phyloP scores from a whole-genome alignment of 208 protist genomes.

The Vickermania spadyakhi region DNA sequence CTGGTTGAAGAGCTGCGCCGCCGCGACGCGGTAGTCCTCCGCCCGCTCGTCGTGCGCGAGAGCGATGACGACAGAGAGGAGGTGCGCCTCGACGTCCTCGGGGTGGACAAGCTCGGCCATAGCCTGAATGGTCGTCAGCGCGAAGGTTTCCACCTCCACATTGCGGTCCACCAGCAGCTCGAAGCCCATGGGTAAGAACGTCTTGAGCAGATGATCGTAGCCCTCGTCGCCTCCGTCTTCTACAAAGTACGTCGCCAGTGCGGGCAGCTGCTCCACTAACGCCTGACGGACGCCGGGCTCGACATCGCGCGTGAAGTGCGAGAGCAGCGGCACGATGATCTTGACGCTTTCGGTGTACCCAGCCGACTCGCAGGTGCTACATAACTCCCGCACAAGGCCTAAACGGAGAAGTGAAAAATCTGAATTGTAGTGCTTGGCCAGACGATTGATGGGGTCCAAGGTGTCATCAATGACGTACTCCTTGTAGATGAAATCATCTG shows the following conservation, averaged over 20 bases:
- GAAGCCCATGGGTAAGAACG: slow-evolving; percentile 88
- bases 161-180: slow-evolving; percentile 94
- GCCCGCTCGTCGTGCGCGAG: slow-evolving; percentile 91
- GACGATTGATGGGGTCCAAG: slow-evolving; percentile 74
- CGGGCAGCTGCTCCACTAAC: slow-evolving; percentile 84
- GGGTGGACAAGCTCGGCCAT: slow-evolving; percentile 76
- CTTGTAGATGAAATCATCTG: slow-evolving; percentile 90
- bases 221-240: slow-evolving; percentile 62
- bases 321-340: slow-evolving; percentile 77
- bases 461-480: slow-evolving; percentile 92
- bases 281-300: slow-evolving; percentile 89
- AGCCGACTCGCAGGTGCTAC: slow-evolving; percentile 70
- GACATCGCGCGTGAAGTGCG: slow-evolving; percentile 77
- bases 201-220: slow-evolving; percentile 76
- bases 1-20: slow-evolving; percentile 86
- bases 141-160: slow-evolving; percentile 82
- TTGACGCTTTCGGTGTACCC: slow-evolving; percentile 75
- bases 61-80: slow-evolving; percentile 85
- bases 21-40: slow-evolving; percentile 92
- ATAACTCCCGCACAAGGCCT: slow-evolving; percentile 77
- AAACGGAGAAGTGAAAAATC: slow-evolving; percentile 88
- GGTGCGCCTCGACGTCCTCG: slow-evolving; percentile 77
- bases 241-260: slow-evolving; percentile 71
- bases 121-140: slow-evolving; percentile 72
- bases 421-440: slow-evolving; percentile 82